phyloP scores from a whole-genome alignment of 2,329 filamentous ascomycete genomes.

The Diaporthe vaccinii region DNA sequence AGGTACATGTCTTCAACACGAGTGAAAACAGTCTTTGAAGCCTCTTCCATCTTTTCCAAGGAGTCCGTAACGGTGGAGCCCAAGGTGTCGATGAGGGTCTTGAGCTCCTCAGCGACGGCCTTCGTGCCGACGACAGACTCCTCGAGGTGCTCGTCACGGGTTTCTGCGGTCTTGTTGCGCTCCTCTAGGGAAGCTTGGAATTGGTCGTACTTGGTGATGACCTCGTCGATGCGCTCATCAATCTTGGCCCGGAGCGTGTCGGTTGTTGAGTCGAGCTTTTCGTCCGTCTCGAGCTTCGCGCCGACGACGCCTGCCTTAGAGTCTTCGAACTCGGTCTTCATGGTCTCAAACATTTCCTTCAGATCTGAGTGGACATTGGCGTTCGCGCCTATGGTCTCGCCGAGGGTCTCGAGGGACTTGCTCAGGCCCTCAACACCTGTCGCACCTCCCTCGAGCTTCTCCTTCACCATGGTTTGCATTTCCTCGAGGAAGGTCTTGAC shows the following conservation, averaged over 20 bases:
- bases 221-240: conserved; percentile 77
- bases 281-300: conserved; percentile 85
- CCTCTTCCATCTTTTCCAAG: conserved; percentile 87
- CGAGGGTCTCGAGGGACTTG: conserved; percentile 75
- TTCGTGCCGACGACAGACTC: conserved; percentile 82
- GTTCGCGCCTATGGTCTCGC: conserved; percentile 73
- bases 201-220: conserved; percentile 91
- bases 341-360: conserved; percentile 78
- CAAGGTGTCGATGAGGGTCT: conserved; percentile 86
- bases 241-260: conserved; percentile 68
- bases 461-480: conserved; percentile 81
- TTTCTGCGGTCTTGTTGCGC: conserved; percentile 79
- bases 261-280: conserved; percentile 75
- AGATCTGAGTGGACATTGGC: conserved; percentile 72
- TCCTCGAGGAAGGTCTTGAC: conserved; percentile 84
- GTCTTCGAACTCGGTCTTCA: conserved; percentile 90
- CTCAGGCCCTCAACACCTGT: conserved; percentile 80
- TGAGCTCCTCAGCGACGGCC: conserved; percentile 87
- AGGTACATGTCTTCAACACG: conserved; percentile 83
- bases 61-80: conserved; percentile 85
- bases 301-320: conserved; percentile 84
- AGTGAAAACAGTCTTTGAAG: conserved; percentile 87
- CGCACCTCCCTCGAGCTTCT: conserved; percentile 81
- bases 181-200: conserved; percentile 82
- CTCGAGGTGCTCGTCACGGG: conserved; percentile 79